Base-by-base conservation (phyloP, 495 filamentous ascomycete species). In the Penicillium robsamsonii region DNA sequence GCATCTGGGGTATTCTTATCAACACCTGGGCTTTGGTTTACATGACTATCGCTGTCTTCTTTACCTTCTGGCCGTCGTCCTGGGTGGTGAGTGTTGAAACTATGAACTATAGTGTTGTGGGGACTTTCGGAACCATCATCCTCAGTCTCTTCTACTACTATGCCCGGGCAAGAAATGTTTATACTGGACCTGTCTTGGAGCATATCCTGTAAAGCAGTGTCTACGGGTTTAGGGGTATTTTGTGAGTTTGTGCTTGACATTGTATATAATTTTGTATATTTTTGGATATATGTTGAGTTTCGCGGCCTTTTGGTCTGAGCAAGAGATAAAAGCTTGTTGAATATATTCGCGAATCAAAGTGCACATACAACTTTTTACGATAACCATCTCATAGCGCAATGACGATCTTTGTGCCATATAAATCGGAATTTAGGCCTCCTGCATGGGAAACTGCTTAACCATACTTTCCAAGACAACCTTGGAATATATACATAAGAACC, bases 51-150 rank as follows among this genome's bases (percentile, higher is more conserved):
- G 67, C 71, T 5, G 59, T 77, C n/a, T 80, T 84, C 64, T 78
- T 80, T 59, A 79, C 71, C 50, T 81, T 80, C 62, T 84, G 73
- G 71, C 80, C 79, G 0, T 60, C 70, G 6, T 61, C 62, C 2
- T 61, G 59, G 29, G 27, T 61, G 5, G 70, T 79, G 0, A 67
- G 58, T 1, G 59, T 67, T 3, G 58, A 66, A 5, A 73, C 63
- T 0, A 75, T 78, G 68, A 83, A 82, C 52, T 82, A 69, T 53
- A 78, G 74, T 51, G 65, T 75, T 13, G 69, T 81, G 6, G 69
- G 77, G 1, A 76, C 73, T 25, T 66, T 74, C 0, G 62, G 58
- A 0, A 67, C 75, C 1, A 57, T 79, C 12, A 5, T 80, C 2
- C 76, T 81, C 47, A 75, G 71, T 35, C 33, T 80, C 6, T 46